phyloP scores from a whole-genome alignment of 805 yeast species.

The Debaryomyces tyrocola region DNA sequence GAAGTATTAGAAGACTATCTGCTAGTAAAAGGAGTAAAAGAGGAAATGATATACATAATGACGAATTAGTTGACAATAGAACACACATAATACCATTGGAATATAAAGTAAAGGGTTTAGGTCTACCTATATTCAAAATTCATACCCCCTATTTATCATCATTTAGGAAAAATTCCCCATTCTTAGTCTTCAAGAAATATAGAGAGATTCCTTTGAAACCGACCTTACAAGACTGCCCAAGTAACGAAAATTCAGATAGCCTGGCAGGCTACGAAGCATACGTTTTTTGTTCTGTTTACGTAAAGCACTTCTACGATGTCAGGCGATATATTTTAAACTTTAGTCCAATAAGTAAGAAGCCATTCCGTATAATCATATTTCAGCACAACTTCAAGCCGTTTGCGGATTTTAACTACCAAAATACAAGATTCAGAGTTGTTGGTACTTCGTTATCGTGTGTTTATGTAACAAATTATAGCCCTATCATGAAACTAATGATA shows the following conservation, averaged over 20 bases:
- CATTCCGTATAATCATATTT: constrained; percentile 30
- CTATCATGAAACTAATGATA: constrained; percentile 31
- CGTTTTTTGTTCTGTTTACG: constrained; percentile 31
- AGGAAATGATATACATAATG: constrained; percentile 1
- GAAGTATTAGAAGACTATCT: constrained; percentile 15
- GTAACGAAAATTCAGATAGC: constrained; percentile 22
- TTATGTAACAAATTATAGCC: constrained; percentile 29
- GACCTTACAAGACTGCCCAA: constrained; percentile 7
- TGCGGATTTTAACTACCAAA: constrained; percentile 37
- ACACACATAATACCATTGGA: constrained; percentile 33
- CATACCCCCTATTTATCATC: constrained; percentile 36
- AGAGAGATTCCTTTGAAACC: constrained; percentile 30
- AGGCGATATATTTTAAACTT: constrained; percentile 32
- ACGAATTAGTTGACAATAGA: constrained; percentile 24
- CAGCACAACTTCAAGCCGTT: constrained; percentile 37
- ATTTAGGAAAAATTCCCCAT: constrained; percentile 36
- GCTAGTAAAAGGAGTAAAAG: constrained; percentile 2
- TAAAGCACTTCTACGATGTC: constrained; percentile 25
- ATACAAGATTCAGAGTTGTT: constrained; percentile 36
- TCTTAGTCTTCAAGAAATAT: constrained; percentile 29
- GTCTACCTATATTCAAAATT: constrained; percentile 38
- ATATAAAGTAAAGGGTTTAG: constrained; percentile 30
- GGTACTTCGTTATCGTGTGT: constrained; percentile 36
- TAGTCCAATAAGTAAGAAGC: constrained; percentile 11
- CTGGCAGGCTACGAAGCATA: constrained; percentile 30